Evolutionary conservation across 2,329 filamentous ascomycete species (phyloP).

Genomic region (Elsinoe perseae): DNA sequence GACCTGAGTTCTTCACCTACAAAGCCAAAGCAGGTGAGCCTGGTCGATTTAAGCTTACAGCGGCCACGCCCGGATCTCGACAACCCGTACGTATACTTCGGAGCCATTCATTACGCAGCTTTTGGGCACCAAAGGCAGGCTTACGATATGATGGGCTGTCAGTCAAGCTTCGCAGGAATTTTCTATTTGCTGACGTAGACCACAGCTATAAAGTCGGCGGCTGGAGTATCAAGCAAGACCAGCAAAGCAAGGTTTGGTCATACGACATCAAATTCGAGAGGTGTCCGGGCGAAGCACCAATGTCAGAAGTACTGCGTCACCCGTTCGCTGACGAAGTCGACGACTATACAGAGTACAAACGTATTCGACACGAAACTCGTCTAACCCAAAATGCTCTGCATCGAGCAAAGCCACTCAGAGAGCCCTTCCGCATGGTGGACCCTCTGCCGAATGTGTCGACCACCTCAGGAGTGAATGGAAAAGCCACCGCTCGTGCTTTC

Average conservation of each 20-base stretch:
- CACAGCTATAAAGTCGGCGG: constrained; percentile 32
- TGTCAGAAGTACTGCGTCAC: constrained; percentile 32
- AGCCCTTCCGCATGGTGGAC: background rate
- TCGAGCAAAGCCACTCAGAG: constrained; percentile 1
- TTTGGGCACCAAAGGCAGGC: constrained; percentile 41
- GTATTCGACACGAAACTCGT: constrained; percentile 23
- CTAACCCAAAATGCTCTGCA: constrained; percentile 6
- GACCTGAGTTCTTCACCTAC: constrained; percentile 36
- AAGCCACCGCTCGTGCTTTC: background rate
- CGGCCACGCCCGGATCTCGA: constrained; percentile 34
- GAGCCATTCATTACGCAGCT: constrained; percentile 37
- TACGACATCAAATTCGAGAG: constrained; percentile 37
- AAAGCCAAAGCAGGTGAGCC: constrained; percentile 33
- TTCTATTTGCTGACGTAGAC: background rate
- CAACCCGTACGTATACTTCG: constrained; percentile 39
- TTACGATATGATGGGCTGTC: constrained; percentile 44
- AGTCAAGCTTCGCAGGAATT: constrained; percentile 21
- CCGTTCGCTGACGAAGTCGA: constrained; percentile 40
- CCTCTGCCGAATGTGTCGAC: background rate
- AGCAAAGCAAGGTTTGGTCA: constrained; percentile 24
- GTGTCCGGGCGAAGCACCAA: constrained; percentile 24
- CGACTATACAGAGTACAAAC: constrained; percentile 43
- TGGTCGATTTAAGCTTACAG: constrained; percentile 39
- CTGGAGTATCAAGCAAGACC: constrained; percentile 34
- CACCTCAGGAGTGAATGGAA: background rate